Base-by-base conservation (phyloP, 2,329 filamentous ascomycete species). In the Xylariaceae sp. region DNA sequence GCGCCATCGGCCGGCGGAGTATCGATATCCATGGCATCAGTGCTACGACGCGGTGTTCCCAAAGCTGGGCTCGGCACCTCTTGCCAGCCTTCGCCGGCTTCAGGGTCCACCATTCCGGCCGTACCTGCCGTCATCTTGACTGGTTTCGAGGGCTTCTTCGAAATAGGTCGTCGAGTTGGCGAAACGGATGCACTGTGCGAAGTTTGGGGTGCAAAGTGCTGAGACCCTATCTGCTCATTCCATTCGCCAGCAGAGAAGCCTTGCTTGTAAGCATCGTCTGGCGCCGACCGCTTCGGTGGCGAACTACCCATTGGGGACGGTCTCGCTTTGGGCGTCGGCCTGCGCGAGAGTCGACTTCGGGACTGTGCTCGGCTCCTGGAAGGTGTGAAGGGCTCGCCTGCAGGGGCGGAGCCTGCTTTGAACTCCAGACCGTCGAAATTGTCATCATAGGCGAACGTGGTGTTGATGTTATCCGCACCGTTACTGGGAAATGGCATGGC, bases 21-120 rank as follows among this genome's bases (percentile, higher is more conserved):
- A 46, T 81, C 77, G 32, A 81, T 78, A 42, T 81, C 77, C 77
- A 81, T 81, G 11, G 75, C 73, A 37, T 69, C 72, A 3, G 54
- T 52, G 14, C 44, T 41, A 5, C 41, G 36, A 3, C 53, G 46
- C 17, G 51, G 50, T 10, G 46, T 37, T 15, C 26, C 38, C 2
- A 36, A 39, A 2, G 44, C 34, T 12, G 43, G 35, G 32, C 36
- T 39, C 6, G 42, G 33, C 25, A 39, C 31, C 32, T 56, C 40
- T 37, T 44, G 47, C 38, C 46, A 35, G 60, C 64, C 27, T 66
- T 54, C 52, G 15, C 61, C 68, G 31, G 63, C 64, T 3, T 68
- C 67, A 0, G 68, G 64, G 19, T 68, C 63, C 5, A 70, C 61
- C 22, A 65, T 33, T 8, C 62, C 63, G 2, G 67, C 62, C 10